A percentile compares a stretch with the other conserved stretches of the same genome.
Evolutionary conservation across 208 protist species (phyloP).

Genomic region (Leishmania gerbilli): DNA sequence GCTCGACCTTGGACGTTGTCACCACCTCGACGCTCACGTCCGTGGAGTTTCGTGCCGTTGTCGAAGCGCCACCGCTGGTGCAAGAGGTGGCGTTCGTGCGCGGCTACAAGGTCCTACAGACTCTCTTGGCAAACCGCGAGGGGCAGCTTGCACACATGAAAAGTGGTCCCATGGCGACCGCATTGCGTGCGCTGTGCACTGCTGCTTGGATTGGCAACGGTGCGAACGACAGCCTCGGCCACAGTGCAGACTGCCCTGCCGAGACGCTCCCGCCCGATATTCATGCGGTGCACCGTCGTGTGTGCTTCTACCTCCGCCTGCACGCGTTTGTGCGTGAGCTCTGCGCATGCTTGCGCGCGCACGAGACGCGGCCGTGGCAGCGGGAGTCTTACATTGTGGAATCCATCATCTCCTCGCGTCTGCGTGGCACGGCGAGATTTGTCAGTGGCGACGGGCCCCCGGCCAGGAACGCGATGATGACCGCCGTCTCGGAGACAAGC

Average conservation of each 20-base stretch:
- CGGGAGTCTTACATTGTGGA: slow-evolving; percentile 8
- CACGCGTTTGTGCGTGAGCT: slow-evolving; percentile 15
- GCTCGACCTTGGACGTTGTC: background rate
- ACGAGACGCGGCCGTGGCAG: background rate
- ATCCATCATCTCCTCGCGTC: slow-evolving; percentile 12
- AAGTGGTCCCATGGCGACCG: background rate
- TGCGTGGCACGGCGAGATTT: background rate
- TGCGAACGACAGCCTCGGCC: background rate
- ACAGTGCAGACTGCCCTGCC: background rate
- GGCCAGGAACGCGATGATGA: background rate
- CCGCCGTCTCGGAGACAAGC: background rate
- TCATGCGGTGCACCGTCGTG: slow-evolving; percentile 1
- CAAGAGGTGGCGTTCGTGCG: slow-evolving; percentile 7
- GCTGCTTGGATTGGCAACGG: background rate
- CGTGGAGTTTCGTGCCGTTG: slow-evolving; percentile 19
- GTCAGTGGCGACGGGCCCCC: background rate
- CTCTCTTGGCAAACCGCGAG: background rate
- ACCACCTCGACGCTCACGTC: slow-evolving; percentile 3
- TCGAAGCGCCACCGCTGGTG: slow-evolving; percentile 19
- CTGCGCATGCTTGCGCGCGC: background rate
- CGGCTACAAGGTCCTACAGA: slow-evolving; percentile 15
- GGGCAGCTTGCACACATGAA: background rate
- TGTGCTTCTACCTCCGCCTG: slow-evolving; percentile 23
- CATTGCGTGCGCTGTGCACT: background rate
- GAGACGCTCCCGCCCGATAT: background rate